phyloP scores from a whole-genome alignment of 208 protist species.

The Trypanosoma platydactyli region DNA sequence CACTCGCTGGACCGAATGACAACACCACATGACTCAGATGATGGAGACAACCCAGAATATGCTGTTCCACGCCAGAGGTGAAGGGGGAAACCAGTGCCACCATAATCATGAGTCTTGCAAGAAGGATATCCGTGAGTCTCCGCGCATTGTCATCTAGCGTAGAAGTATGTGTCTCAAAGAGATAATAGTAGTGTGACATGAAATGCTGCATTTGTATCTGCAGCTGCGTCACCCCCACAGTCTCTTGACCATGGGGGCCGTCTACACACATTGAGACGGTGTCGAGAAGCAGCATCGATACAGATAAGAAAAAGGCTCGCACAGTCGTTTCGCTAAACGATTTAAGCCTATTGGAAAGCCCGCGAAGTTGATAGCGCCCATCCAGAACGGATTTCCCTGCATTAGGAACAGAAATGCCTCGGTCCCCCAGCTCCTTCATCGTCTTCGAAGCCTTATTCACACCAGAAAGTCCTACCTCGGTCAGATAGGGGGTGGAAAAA shows the following conservation, averaged over 20 bases:
- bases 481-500: neutral
- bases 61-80: slow-evolving; percentile 3
- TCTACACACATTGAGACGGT: slow-evolving; percentile 31
- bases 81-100: slow-evolving; percentile 15
- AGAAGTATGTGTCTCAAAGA: slow-evolving; percentile 36
- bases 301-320: slow-evolving; percentile 49
- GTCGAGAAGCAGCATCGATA: slow-evolving; percentile 38
- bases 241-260: slow-evolving; percentile 13
- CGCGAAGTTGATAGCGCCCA: slow-evolving; percentile 37
- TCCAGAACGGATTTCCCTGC: slow-evolving; percentile 6
- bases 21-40: slow-evolving; percentile 20
- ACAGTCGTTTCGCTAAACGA: slow-evolving; percentile 35
- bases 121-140: slow-evolving; percentile 29
- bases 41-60: slow-evolving; percentile 26
- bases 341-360: slow-evolving; percentile 33
- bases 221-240: slow-evolving; percentile 28
- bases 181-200: slow-evolving; percentile 39
- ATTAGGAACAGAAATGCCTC: neutral
- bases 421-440: slow-evolving; percentile 2
- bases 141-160: slow-evolving; percentile 19
- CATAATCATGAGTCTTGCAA: slow-evolving; percentile 31
- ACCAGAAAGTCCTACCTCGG: slow-evolving; percentile 13
- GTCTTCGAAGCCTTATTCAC: neutral
- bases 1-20: slow-evolving; percentile 18
- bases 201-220: slow-evolving; percentile 37